Evolutionary conservation across 768 basidiomycete genomes (phyloP), one percentile per base, ranked within the genome.

Genomic region (Hemileccinum impolitum): DNA sequence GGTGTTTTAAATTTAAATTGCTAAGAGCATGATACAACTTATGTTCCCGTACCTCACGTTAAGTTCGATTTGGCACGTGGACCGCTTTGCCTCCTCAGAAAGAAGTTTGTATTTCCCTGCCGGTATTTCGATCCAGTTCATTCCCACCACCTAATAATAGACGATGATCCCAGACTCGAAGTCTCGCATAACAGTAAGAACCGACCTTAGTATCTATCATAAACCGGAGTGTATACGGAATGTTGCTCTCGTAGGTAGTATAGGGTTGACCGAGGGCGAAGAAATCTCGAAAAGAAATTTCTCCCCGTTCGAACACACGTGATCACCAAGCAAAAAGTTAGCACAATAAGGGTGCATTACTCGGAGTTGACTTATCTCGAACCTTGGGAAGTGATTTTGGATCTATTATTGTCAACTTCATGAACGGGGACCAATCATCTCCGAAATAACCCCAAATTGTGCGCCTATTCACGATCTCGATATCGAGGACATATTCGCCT

Each of bases 121-220:
- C 5, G 87, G 87, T 9, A 96, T 73, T 69, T 98, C 93, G 45
- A 99, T 87, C 95, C 96, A 99, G 64, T 97, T 98, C 96, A 99
- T 98, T 9, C 96, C 96, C 42, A 94, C 85, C 26, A 99, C 84
- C 90, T 94, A 37, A 32, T 1, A 21, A 54, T 2, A 19, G 45
- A 50, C 17, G 3, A 41, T 50, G 30, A 57, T 37, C 36, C 6
- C 4, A 10, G 38, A 44, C 23, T 45, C 3, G 10, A 23, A 18
- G 38, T n/a, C 13, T 7, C 41, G 6, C 12, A 19, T 17, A 19
- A 26, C 7, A 31, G 42, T 9, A n/a, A 30, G 1, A 5, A 54
- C 56, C 18, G 18, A 91, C 94, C 76, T 93, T 85, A 6, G 90
- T 87, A 62, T 99, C 96, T 53, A 99, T 95, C 96, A 99, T 99